Evolutionary conservation across 2,329 filamentous ascomycete genomes (phyloP).

Genomic region (Talaromyces pinophilus): DNA sequence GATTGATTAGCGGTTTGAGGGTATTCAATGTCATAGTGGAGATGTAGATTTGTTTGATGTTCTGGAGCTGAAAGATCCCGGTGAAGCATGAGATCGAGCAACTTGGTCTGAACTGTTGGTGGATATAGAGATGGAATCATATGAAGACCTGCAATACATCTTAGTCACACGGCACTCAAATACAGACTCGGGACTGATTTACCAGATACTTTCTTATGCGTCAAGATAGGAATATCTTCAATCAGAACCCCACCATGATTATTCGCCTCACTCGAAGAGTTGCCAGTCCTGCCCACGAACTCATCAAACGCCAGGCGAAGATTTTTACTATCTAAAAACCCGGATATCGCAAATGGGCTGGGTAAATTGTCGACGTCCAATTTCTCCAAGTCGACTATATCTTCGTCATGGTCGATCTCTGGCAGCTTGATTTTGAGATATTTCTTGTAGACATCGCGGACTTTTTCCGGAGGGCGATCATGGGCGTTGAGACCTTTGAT

Average conservation of each 20-base stretch:
- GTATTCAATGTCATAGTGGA: constrained; percentile 74
- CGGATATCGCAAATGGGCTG: constrained; percentile 30
- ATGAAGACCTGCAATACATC: constrained; percentile 64
- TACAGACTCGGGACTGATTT: constrained; percentile 25
- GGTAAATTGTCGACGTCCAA: constrained; percentile 39
- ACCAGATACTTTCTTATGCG: constrained; percentile 41
- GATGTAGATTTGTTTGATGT: constrained; percentile 88
- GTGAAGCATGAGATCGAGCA: constrained; percentile 76
- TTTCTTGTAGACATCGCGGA: constrained; percentile 73
- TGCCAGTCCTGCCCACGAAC: constrained; percentile 29
- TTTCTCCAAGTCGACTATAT: constrained; percentile 58
- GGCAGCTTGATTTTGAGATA: constrained; percentile 63
- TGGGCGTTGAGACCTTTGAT: constrained; percentile 66
- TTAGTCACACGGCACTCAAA: constrained; percentile 4
- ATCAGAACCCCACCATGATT: constrained; percentile 24
- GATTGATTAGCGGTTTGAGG: constrained; percentile 32
- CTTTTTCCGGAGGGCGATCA: constrained; percentile 69
- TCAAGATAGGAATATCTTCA: constrained; percentile 39
- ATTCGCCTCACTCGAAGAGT: constrained; percentile 14
- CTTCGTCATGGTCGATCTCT: constrained; percentile 55
- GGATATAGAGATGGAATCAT: constrained; percentile 76
- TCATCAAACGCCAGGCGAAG: constrained; percentile 36
- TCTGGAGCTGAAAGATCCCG: constrained; percentile 69
- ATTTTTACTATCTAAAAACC: constrained; percentile 33
- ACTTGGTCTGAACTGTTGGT: constrained; percentile 63